A percentile compares a stretch with the other conserved stretches of the same genome.
phyloP scores from a whole-genome alignment of 2,329 filamentous ascomycete species.

The Botrytis paeoniae region DNA sequence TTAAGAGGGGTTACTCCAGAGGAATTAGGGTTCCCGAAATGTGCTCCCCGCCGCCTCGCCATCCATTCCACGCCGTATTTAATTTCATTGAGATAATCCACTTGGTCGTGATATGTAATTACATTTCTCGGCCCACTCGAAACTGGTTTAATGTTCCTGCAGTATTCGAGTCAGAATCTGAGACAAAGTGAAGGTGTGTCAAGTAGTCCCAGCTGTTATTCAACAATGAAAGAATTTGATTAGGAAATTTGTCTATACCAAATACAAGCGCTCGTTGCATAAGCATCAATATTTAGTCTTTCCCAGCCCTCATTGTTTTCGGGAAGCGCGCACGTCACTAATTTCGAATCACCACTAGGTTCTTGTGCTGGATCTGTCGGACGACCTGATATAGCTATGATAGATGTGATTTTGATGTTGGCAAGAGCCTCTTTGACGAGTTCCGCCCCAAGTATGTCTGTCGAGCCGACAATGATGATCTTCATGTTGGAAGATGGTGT shows the following conservation, averaged over 20 bases:
- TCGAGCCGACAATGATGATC: neutral
- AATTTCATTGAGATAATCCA: too few species aligned
- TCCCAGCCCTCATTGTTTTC: neutral
- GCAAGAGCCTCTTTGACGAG: neutral
- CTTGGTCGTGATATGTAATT: too few species aligned
- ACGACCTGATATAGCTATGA: neutral
- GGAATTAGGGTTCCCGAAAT: too few species aligned
- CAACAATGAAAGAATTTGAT: neutral
- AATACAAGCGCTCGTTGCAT: neutral
- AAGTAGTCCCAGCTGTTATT: neutral
- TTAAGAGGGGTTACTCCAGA: too few species aligned
- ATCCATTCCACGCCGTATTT: too few species aligned
- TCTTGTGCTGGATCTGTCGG: neutral
- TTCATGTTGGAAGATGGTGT: neutral
- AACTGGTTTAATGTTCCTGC: too few species aligned
- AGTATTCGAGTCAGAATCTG: too few species aligned
- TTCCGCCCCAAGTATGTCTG: neutral
- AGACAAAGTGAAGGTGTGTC: too few species aligned
- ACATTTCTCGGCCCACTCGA: fast-evolving
- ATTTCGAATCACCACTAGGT: neutral
- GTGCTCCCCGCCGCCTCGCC: too few species aligned
- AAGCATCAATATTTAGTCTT: too few species aligned
- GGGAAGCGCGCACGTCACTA: neutral
- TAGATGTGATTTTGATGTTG: neutral
- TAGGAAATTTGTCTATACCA: neutral